Evolutionary conservation across 768 basidiomycete genomes (phyloP).

Genomic region (Suillus hirtellus): DNA sequence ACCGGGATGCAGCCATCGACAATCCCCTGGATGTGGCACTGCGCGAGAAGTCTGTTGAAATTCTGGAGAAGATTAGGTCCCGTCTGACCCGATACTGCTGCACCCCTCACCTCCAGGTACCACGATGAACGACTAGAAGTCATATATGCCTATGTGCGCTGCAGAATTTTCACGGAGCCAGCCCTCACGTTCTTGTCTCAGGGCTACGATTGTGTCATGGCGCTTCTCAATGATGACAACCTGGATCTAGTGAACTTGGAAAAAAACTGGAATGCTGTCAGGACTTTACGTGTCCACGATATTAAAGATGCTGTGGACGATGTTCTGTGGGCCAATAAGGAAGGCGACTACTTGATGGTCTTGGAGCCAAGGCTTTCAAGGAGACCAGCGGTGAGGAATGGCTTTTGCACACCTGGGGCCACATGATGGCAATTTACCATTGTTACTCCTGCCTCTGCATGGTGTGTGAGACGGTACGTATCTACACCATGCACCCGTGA

Average conservation of each 20-base stretch:
- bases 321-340: slow-evolving; percentile 27
- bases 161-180: slow-evolving; percentile 38
- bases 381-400: slow-evolving; percentile 25
- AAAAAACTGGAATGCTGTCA: slow-evolving; percentile 35
- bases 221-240: slow-evolving; percentile 29
- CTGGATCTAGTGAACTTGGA: slow-evolving; percentile 34
- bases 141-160: slow-evolving; percentile 38
- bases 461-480: slow-evolving; percentile 31
- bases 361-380: slow-evolving; percentile 38
- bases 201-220: slow-evolving; percentile 31
- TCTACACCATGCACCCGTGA: neutral
- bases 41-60: slow-evolving; percentile 32
- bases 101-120: slow-evolving; percentile 31
- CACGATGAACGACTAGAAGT: slow-evolving; percentile 35
- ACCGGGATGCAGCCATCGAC: slow-evolving; percentile 11
- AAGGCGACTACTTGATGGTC: slow-evolving; percentile 31
- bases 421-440: slow-evolving; percentile 29
- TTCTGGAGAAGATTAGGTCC: slow-evolving; percentile 35
- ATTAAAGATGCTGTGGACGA: slow-evolving; percentile 32
- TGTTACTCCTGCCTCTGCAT: slow-evolving; percentile 36
- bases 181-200: slow-evolving; percentile 39
- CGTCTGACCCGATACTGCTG: slow-evolving; percentile 35
- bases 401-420: slow-evolving; percentile 39
- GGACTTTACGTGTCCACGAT: slow-evolving; percentile 29
- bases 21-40: slow-evolving; percentile 37